These are phyloP conservation scores for Aspergillus brasiliensis DNA, from an alignment of 2,329 filamentous ascomycete species.

Conservation along the genomic window DNA sequence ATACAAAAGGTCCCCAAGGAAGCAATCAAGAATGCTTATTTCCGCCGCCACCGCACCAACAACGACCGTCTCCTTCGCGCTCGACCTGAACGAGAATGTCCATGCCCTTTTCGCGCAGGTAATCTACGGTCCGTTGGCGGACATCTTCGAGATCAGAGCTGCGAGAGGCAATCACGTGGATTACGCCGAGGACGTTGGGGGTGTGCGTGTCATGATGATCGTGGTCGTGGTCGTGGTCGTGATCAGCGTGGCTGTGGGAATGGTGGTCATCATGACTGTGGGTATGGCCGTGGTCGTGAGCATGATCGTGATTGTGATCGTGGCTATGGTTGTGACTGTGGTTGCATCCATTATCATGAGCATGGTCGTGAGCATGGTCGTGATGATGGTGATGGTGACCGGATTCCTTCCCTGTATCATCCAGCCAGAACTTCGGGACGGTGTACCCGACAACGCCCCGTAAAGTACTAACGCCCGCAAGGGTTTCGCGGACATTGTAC, in stretches of 20 bases:
- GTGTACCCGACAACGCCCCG: slow-evolving; percentile 83
- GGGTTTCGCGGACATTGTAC: slow-evolving; percentile 81
- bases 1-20: not conserved
- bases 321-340: slow-evolving; percentile 33
- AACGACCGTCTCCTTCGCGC: slow-evolving; percentile 71
- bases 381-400: slow-evolving; percentile 34
- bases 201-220: slow-evolving; percentile 21
- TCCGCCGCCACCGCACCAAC: slow-evolving; percentile 63
- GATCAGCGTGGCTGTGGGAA: slow-evolving; percentile 31
- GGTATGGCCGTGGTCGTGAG: slow-evolving; percentile 33
- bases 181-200: slow-evolving; percentile 69
- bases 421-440: slow-evolving; percentile 89
- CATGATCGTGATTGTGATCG: slow-evolving; percentile 30
- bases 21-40: slow-evolving; percentile 27
- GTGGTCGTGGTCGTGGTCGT: slow-evolving; percentile 23
- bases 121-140: slow-evolving; percentile 71
- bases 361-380: slow-evolving; percentile 29
- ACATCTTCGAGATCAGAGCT: slow-evolving; percentile 80
- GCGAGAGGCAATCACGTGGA: slow-evolving; percentile 77
- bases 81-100: slow-evolving; percentile 88
- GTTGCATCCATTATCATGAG: slow-evolving; percentile 32
- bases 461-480: slow-evolving; percentile 79
- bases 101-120: slow-evolving; percentile 70
- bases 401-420: slow-evolving; percentile 60
- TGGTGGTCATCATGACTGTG: slow-evolving; percentile 35